These are phyloP conservation scores for Ganoderma boninense DNA, from an alignment of 1,284 basidiomycete species.

Conservation along the genomic window DNA sequence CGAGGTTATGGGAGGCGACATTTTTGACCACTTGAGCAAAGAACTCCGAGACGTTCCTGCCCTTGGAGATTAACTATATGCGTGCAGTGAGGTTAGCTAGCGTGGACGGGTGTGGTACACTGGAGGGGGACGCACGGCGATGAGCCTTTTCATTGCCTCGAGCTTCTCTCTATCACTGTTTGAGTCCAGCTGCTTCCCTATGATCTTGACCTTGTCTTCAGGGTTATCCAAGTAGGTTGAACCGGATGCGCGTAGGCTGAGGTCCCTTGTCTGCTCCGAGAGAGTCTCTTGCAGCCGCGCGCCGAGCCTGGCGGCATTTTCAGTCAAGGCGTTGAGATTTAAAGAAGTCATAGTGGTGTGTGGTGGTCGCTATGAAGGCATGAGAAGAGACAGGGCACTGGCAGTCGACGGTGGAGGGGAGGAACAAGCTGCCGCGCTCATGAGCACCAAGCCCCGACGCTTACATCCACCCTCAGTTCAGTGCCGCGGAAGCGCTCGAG, in stretches of 20 bases:
- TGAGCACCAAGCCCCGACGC: not conserved
- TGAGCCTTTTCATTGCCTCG: constrained; percentile 92
- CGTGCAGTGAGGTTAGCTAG: not conserved
- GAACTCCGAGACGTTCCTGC: constrained; percentile 90
- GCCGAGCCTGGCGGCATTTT: constrained; percentile 83
- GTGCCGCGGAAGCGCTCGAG: not conserved
- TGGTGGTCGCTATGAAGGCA: not conserved
- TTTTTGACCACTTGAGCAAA: constrained; percentile 96
- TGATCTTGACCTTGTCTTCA: constrained; percentile 80
- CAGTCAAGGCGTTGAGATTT: constrained; percentile 74
- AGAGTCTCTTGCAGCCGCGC: constrained; percentile 82
- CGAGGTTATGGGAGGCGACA: constrained; percentile 89
- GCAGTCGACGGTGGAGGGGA: not conserved
- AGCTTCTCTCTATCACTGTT: constrained; percentile 88
- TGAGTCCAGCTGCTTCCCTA: constrained; percentile 86
- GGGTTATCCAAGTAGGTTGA: constrained; percentile 70
- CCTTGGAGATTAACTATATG: constrained; percentile 88
- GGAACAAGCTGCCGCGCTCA: not conserved
- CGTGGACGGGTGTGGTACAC: not conserved
- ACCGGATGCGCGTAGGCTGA: constrained; percentile 64
- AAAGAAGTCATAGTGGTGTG: constrained; percentile 53
- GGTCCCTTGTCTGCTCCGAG: constrained; percentile 80
- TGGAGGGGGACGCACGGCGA: constrained; percentile 71
- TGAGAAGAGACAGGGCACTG: not conserved
- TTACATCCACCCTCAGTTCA: too few relatives aligned